phyloP scores from a whole-genome alignment of 805 yeast species.

The Torulaspora delbrueckii region DNA sequence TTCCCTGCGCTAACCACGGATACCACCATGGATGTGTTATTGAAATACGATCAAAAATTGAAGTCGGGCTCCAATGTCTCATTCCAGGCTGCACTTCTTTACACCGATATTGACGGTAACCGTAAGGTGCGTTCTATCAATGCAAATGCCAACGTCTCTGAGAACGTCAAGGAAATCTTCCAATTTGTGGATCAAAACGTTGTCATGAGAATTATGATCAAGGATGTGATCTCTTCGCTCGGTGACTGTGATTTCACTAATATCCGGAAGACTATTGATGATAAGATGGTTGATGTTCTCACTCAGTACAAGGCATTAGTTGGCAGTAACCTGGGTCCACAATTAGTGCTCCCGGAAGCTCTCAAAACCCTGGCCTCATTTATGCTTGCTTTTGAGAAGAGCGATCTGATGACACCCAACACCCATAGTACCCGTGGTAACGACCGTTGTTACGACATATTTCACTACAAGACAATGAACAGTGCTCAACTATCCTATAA shows the following conservation, averaged over 20 bases:
- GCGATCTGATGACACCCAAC: constrained; percentile 49
- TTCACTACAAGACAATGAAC: constrained; percentile 46
- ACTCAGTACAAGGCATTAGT: constrained; percentile 52
- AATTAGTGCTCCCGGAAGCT: constrained; percentile 77
- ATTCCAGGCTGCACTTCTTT: constrained; percentile 85
- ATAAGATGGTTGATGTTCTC: constrained; percentile 50
- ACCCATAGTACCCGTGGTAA: constrained; percentile 49
- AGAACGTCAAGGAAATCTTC: constrained; percentile 66
- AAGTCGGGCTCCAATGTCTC: constrained; percentile 71
- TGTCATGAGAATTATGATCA: constrained; percentile 47
- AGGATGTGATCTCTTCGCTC: constrained; percentile 42
- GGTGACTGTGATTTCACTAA: constrained; percentile 43
- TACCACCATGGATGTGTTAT: constrained; percentile 63
- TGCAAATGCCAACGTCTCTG: constrained; percentile 73
- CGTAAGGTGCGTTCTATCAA: constrained; percentile 87
- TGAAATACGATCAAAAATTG: constrained; percentile 66
- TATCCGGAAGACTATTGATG: constrained; percentile 50
- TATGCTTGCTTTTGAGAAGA: constrained; percentile 64
- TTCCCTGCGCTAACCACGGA: constrained; percentile 61
- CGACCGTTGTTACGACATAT: constrained; percentile 47
- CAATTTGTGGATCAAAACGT: constrained; percentile 76
- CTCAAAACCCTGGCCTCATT: constrained; percentile 65
- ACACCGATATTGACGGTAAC: constrained; percentile 70
- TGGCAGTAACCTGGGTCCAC: constrained; percentile 47
- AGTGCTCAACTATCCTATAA: constrained; percentile 52